Evolutionary conservation across 2,329 filamentous ascomycete species (phyloP).

Genomic region (Ophiostoma fasciatum): DNA sequence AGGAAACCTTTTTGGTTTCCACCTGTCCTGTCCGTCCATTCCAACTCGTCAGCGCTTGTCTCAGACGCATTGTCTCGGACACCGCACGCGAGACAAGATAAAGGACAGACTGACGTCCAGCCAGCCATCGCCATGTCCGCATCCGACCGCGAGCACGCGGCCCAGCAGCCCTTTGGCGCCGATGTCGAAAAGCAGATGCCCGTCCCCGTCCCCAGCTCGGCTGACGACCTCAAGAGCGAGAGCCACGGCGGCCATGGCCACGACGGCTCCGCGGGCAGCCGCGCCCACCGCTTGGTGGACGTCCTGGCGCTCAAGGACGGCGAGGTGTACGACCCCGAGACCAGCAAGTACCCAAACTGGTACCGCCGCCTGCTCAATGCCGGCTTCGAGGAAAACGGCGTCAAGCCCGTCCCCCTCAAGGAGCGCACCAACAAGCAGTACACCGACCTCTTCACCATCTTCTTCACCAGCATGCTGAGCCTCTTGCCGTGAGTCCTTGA

Average conservation of each 20-base stretch:
- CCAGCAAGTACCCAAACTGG: conserved; percentile 22
- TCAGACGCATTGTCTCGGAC: no score
- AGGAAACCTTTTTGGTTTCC: no score
- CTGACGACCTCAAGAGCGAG: no score
- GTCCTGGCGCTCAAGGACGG: conserved; percentile 18
- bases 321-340: conserved; percentile 18
- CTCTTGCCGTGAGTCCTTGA: conserved; percentile 37
- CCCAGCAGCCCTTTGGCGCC: neutral
- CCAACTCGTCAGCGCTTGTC: no score
- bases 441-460: conserved; percentile 43
- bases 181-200: conserved; percentile 13
- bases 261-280: no score
- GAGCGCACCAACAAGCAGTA: conserved; percentile 37
- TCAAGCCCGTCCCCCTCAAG: conserved; percentile 39
- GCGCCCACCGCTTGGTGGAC: conserved; percentile 2
- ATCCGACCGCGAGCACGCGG: conserved; percentile 3
- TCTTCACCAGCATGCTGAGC: conserved; percentile 42
- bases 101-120: neutral
- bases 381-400: conserved; percentile 38
- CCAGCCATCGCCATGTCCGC: conserved; percentile 8
- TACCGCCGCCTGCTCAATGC: conserved; percentile 27
- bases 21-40: no score
- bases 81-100: no score
- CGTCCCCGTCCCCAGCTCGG: neutral
- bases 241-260: neutral